Evolutionary conservation across 306 rosid species (phyloP).

Genomic region (Medicago lupulina): DNA sequence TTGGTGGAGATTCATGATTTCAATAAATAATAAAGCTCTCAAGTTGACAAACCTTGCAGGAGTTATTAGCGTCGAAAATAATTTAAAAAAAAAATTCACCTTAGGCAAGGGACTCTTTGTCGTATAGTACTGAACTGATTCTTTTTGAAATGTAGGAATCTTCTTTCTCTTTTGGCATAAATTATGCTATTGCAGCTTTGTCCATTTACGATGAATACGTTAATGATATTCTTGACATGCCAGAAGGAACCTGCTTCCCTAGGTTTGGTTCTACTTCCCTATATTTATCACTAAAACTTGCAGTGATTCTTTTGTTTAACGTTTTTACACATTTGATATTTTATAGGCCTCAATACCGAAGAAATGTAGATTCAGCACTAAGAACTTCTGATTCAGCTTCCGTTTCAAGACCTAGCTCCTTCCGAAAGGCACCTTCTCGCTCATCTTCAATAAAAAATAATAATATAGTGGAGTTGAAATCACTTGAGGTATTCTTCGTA

Average conservation of each 20-base stretch:
- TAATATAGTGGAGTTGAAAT: constrained; percentile 66
- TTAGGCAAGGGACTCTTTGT: background rate
- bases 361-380: constrained; percentile 44
- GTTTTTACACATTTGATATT: constrained; percentile 39
- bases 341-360: constrained; percentile 65
- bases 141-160: constrained; percentile 70
- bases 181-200: constrained; percentile 74
- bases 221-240: constrained; percentile 94
- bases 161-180: constrained; percentile 70
- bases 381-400: constrained; percentile 48
- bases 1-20: background rate
- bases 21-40: constrained; percentile 1
- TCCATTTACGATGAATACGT: constrained; percentile 91
- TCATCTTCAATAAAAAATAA: constrained; percentile 59
- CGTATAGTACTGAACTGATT: too few species aligned
- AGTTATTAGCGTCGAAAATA: background rate
- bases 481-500: constrained; percentile 73
- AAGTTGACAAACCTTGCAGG: background rate
- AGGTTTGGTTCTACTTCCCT: constrained; percentile 59
- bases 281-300: constrained; percentile 23
- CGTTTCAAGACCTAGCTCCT: constrained; percentile 61
- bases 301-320: background rate
- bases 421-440: constrained; percentile 62
- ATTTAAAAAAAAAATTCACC: background rate
- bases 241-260: constrained; percentile 95